Evolutionary conservation across 345 rosid species (phyloP).

Genomic region (Chamaenerion angustifolium): DNA sequence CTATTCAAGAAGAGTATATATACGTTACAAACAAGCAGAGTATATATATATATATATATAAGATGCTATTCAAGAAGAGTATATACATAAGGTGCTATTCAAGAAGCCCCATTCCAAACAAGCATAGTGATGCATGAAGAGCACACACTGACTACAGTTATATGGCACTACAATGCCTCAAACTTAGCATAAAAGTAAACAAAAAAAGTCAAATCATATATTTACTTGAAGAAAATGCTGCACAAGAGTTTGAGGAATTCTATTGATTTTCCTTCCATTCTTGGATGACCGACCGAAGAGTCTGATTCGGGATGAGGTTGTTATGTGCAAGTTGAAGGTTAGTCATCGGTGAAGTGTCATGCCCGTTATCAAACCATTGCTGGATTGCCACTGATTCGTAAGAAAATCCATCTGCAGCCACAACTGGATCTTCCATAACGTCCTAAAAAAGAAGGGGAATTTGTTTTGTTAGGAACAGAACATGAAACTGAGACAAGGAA

Average conservation of each 20-base stretch:
- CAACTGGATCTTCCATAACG: slow-evolving; percentile 69
- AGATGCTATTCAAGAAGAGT: too few species aligned
- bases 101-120: too few species aligned
- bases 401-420: slow-evolving; percentile 75
- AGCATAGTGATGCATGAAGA: too few species aligned
- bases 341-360: slow-evolving; percentile 72
- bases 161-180: too few species aligned
- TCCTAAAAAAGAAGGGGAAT: slow-evolving; percentile 26
- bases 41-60: too few species aligned
- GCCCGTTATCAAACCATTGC: slow-evolving; percentile 62
- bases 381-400: slow-evolving; percentile 71
- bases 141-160: too few species aligned
- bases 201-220: too few species aligned
- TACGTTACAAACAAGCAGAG: too few species aligned
- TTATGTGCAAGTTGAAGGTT: slow-evolving; percentile 27
- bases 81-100: too few species aligned
- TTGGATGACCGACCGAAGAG: slow-evolving; percentile 43
- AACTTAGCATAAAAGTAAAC: too few species aligned
- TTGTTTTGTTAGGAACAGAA: too few species aligned
- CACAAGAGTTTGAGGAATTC: background rate
- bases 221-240: background rate
- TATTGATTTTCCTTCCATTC: slow-evolving; percentile 51
- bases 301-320: slow-evolving; percentile 37
- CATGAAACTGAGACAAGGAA: background rate
- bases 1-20: too few species aligned